These are phyloP conservation scores for Lasiodiplodia sp. DNA, from an alignment of 2,329 filamentous ascomycete genomes.

Conservation along the genomic window DNA sequence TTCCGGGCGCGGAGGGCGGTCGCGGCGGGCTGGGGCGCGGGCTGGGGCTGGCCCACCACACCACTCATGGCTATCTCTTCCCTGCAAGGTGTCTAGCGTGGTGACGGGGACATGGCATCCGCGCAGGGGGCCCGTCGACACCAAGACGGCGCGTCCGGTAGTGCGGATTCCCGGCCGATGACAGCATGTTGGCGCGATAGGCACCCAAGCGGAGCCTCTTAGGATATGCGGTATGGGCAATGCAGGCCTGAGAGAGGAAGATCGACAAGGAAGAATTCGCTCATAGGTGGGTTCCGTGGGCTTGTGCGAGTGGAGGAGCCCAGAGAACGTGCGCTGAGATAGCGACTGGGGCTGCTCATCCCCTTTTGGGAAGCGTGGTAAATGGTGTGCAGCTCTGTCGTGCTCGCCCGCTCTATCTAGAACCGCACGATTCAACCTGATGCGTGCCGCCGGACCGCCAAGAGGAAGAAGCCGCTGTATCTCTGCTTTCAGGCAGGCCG, in stretches of 20 bases:
- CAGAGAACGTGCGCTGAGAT: constrained; percentile 24
- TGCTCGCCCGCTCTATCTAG: neutral
- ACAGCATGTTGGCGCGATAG: constrained; percentile 25
- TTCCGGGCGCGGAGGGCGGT: constrained; percentile 19
- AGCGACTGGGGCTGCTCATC: constrained; percentile 12
- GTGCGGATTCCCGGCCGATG: constrained; percentile 13
- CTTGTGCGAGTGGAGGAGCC: constrained; percentile 14
- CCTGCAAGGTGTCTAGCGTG: constrained; percentile 18
- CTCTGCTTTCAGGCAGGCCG: neutral
- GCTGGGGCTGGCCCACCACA: constrained; percentile 25
- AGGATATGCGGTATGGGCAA: constrained; percentile 15
- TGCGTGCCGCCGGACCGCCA: constrained; percentile 2
- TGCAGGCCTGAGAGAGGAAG: constrained; percentile 11
- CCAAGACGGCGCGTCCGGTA: constrained; percentile 6
- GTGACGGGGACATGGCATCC: constrained; percentile 3
- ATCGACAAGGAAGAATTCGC: constrained; percentile 23
- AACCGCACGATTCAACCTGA: neutral
- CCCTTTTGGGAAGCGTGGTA: constrained; percentile 17
- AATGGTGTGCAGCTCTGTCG: constrained; percentile 11
- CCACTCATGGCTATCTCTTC: constrained; percentile 17
- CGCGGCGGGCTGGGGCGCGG: constrained; percentile 17
- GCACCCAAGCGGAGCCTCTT: constrained; percentile 13
- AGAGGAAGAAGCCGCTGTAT: constrained; percentile 1
- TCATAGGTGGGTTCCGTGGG: constrained; percentile 22
- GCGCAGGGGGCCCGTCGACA: constrained; percentile 1